Base-by-base conservation (phyloP, 2,329 filamentous ascomycete species). In the Aspergillus costaricaensis region DNA sequence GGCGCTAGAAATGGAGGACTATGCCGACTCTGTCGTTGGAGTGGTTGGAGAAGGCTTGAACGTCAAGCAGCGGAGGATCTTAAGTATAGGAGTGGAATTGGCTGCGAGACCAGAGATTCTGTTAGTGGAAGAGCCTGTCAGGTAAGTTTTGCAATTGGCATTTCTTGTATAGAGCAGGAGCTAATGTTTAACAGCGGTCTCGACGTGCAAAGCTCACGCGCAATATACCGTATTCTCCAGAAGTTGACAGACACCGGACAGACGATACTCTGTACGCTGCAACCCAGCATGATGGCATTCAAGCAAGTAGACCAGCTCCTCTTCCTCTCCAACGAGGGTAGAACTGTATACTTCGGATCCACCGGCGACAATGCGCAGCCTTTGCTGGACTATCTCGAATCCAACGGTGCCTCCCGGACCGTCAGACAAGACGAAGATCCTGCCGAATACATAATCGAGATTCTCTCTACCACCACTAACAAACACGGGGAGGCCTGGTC, bases 111-210 rank as follows among this genome's bases (percentile, higher is more conserved):
- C 93, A 4, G 87, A 90, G 23, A 82, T 96, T 57, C 82, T 96
- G 57, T 96, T 96, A 78, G 86, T 96, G 50, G 93, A 97, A 69
- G 93, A 96, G 74, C 93, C 93, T 14, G 96, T 92, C 2, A 96
- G 68, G 68, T 66, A 64, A 19, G n/a, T 2, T 14, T 23, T 14
- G 41, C 49, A 15, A 2, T 3, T 17, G 49, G 1, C 32, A 2
- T 27, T 2, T 10, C 15, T 6, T 10, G 2, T 3, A 1, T 25
- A 17, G 10, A 19, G 10, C 8, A 5, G 30, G n/a, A 47, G 8
- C 49, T 58, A 47, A 63, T 57, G 32, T 21, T 19, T n/a, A 17
- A 4, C 7, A 71, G 92, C 44, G 93, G 93, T 79, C 86, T 96
- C 5, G 93, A 96, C 74, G 91, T 87, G 62, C 92, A 96, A 76